Evolutionary conservation across 768 basidiomycete species (phyloP).

Genomic region (Peribolospora kevripleyi): DNA sequence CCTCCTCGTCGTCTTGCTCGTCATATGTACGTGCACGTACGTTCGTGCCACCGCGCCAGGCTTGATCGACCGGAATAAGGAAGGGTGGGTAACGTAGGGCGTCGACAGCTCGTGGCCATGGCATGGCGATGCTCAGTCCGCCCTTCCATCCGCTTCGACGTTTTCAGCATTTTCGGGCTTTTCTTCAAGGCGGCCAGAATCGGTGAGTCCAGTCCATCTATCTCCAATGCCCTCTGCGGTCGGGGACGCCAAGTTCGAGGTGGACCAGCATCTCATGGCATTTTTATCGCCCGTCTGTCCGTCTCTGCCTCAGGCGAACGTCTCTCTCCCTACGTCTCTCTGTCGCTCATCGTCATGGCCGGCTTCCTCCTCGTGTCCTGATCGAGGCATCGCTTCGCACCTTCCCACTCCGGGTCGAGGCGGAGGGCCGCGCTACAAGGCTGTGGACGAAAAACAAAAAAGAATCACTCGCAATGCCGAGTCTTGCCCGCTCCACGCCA

Average conservation of each 20-base stretch:
- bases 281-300: background rate
- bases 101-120: background rate
- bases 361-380: constrained; percentile 32
- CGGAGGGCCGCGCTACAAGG: no score
- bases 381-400: background rate
- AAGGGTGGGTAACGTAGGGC: constrained; percentile 37
- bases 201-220: constrained; percentile 29
- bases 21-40: constrained; percentile 95
- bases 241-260: no score
- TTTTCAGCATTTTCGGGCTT: constrained; percentile 53
- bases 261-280: background rate
- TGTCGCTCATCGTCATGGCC: constrained; percentile 87
- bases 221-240: background rate
- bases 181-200: constrained; percentile 92
- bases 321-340: constrained; percentile 78
- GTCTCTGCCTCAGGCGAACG: constrained; percentile 43
- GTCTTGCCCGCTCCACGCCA: no score
- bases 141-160: background rate
- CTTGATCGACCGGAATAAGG: constrained; percentile 74
- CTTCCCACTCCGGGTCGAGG: background rate
- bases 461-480: no score
- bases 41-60: constrained; percentile 70
- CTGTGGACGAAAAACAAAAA: no score
- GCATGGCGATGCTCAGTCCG: background rate
- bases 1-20: constrained; percentile 68